A percentile compares a stretch with the other conserved stretches of the same genome.
Evolutionary conservation across 805 yeast species (phyloP).

Genomic region (Starmerella stigmatis): DNA sequence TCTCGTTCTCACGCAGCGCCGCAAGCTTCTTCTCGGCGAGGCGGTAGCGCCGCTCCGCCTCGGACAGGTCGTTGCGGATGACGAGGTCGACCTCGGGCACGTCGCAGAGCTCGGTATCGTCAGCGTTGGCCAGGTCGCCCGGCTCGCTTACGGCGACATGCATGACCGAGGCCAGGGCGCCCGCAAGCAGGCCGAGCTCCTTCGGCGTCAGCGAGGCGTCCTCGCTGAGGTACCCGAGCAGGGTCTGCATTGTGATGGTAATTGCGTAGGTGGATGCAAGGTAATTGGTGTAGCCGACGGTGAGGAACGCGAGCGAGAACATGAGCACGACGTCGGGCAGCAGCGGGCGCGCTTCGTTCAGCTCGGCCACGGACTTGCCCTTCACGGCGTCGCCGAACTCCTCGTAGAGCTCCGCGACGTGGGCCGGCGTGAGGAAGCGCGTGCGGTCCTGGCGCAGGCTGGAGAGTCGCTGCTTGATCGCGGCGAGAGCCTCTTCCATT

Average conservation of each 20-base stretch:
- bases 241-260: constrained; percentile 70
- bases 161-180: background rate
- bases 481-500: constrained; percentile 12
- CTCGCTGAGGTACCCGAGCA: constrained; percentile 73
- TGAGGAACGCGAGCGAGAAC: constrained; percentile 72
- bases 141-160: too few species aligned
- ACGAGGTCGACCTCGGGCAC: background rate
- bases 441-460: constrained; percentile 21
- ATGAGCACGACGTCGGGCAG: constrained; percentile 35
- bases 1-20: constrained; percentile 18
- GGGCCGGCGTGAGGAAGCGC: constrained; percentile 12
- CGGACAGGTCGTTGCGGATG: constrained; percentile 5
- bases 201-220: constrained; percentile 72
- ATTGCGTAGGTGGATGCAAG: constrained; percentile 95
- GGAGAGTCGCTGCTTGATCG: constrained; percentile 13
- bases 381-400: constrained; percentile 18
- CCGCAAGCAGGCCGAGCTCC: constrained; percentile 62
- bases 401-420: constrained; percentile 15
- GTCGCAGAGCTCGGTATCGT: background rate
- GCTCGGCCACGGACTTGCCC: constrained; percentile 11
- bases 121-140: background rate
- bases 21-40: constrained; percentile 1
- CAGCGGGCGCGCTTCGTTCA: constrained; percentile 2
- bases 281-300: constrained; percentile 80
- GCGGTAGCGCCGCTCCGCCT: background rate